These are phyloP conservation scores for Penicillium sp. DNA, from an alignment of 2,329 filamentous ascomycete species.

Conservation along the genomic window DNA sequence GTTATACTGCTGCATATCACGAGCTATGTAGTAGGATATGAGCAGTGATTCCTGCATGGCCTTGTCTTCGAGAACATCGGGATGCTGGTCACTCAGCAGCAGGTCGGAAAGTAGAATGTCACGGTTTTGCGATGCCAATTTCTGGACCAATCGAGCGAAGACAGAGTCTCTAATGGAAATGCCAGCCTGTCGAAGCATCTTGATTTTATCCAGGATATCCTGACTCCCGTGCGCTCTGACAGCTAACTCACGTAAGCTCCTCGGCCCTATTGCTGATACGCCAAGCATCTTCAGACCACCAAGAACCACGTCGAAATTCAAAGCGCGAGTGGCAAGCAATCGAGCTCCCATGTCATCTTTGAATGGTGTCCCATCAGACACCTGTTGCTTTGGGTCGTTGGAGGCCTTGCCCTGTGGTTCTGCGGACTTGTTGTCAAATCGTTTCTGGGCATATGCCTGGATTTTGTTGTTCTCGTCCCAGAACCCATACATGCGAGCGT, in stretches of 20 bases:
- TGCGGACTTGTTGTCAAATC: constrained; percentile 23
- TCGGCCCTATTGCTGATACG: constrained; percentile 70
- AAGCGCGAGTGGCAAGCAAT: constrained; percentile 76
- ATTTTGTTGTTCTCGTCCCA: constrained; percentile 28
- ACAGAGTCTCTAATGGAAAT: constrained; percentile 65
- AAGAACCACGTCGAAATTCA: constrained; percentile 72
- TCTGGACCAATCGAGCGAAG: constrained; percentile 67
- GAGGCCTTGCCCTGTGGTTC: not conserved
- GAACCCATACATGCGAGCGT: constrained; percentile 38
- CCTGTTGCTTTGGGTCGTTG: constrained; percentile 4
- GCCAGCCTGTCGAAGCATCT: constrained; percentile 61
- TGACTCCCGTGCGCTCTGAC: constrained; percentile 61
- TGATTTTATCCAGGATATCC: constrained; percentile 61
- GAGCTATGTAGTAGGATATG: constrained; percentile 51
- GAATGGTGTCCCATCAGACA: constrained; percentile 49
- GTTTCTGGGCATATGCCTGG: constrained; percentile 21
- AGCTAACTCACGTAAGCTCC: constrained; percentile 76
- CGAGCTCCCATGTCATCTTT: constrained; percentile 74
- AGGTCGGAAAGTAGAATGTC: constrained; percentile 55
- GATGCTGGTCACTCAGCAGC: constrained; percentile 64
- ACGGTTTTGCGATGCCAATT: constrained; percentile 63
- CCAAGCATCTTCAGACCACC: constrained; percentile 70
- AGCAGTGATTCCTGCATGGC: constrained; percentile 59
- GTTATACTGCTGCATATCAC: constrained; percentile 56
- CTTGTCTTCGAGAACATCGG: constrained; percentile 62